Percentiles rank a stretch among this genome's conserved stretches.
These are phyloP conservation scores for Cyclocybe aegerita DNA, from an alignment of 768 basidiomycete genomes.

Conservation along the genomic window DNA sequence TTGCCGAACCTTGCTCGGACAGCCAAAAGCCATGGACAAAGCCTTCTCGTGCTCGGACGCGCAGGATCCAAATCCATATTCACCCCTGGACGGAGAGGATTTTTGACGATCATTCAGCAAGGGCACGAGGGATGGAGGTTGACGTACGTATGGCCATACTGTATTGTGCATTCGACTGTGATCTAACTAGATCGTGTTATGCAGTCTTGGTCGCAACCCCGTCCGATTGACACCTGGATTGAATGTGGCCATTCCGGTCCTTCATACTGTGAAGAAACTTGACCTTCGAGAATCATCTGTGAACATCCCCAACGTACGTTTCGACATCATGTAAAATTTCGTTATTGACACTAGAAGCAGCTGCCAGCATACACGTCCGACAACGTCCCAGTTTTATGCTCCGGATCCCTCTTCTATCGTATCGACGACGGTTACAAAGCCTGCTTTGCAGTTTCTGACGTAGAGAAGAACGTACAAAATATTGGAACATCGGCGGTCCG, in stretches of 20 bases:
- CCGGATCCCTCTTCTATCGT: conserved; percentile 55
- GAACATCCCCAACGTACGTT: conserved; percentile 37
- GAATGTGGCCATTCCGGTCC: conserved; percentile 42
- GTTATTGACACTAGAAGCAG: conserved; percentile 9
- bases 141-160: conserved; percentile 24
- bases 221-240: conserved; percentile 45
- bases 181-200: background rate
- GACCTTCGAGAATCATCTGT: conserved; percentile 50
- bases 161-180: background rate
- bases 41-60: too few species aligned
- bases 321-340: background rate
- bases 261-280: conserved; percentile 43
- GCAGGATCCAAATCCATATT: too few species aligned
- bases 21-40: too few species aligned
- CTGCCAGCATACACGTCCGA: conserved; percentile 34
- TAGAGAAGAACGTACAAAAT: conserved; percentile 47
- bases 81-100: conserved; percentile 19
- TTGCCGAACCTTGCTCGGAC: too few species aligned
- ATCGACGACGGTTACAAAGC: conserved; percentile 53
- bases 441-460: conserved; percentile 50
- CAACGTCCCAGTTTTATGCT: conserved; percentile 47
- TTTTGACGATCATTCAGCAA: conserved; percentile 52
- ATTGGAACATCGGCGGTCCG: conserved; percentile 56
- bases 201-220: conserved; percentile 45
- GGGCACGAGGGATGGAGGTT: conserved; percentile 54